Evolutionary conservation across 2,329 filamentous ascomycete species (phyloP), one percentile per base, ranked within the genome.

Genomic region (Hawksworthiomyces lignivorus): DNA sequence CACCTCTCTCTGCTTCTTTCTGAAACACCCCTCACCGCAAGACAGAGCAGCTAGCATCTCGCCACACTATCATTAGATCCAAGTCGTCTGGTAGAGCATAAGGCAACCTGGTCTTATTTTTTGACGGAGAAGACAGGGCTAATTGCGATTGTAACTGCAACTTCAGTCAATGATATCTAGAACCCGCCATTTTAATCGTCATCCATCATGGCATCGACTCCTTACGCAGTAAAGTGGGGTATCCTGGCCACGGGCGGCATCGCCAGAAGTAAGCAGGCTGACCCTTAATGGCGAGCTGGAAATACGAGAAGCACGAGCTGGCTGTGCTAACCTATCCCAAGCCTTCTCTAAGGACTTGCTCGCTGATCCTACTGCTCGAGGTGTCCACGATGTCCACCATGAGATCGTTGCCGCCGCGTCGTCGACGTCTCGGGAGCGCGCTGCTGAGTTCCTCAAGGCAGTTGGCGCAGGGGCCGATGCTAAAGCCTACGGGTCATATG

Each of bases 371-470:
- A 67, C 73, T 30, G 69, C 70, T 36, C 84, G 88, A 51, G 75
- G 73, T 38, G 83, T 84, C 40, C 65, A 69, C 45, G 84, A 94
- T 53, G 71, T 94, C 48, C 73, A 75, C 43, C 88, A 95, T 65
- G 77, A 80, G 52, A 74, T 94, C 36, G 77, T 82, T 17, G 88
- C 87, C 18, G 87, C 84, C 6, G 84, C 87, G 18, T 92, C 87
- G 1, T 92, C 87, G 5, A 79, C 75, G 30, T 87, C 84, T 35
- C 70, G 74, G 48, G 69, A 76, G 33, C 77, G 81, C 39, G 87
- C 87, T 1, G 69, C 75, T 46, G 67, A 78, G 37, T 94, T 94
- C 65, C 73, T 94, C 57, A 68, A 77, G 47, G 77, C 81, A 48
- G 75, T 83, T 28, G 75, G 80, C 45, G 79, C 82, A n/a, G 80